Percentiles rank a stretch among this genome's conserved stretches.
Evolutionary conservation across 2,329 filamentous ascomycete genomes (phyloP).

Genomic region (Colletotrichum coccodes): DNA sequence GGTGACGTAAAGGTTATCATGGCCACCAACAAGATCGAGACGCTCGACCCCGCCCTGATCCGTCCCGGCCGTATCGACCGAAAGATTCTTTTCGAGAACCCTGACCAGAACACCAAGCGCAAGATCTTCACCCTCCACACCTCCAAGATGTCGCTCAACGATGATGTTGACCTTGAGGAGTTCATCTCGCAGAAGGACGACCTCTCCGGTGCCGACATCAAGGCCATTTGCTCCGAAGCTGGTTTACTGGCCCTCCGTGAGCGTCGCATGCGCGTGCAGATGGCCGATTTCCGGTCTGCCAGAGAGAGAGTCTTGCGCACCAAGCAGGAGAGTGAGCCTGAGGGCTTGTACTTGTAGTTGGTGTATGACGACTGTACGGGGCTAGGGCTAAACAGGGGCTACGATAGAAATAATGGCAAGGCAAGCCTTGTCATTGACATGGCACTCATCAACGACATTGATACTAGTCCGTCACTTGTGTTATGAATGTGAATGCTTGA

Average conservation of each 20-base stretch:
- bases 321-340: slow-evolving; percentile 97
- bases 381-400: slow-evolving; percentile 4
- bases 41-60: slow-evolving; percentile 93
- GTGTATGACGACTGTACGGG: slow-evolving; percentile 19
- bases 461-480: background rate
- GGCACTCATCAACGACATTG: slow-evolving; percentile 3
- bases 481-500: background rate
- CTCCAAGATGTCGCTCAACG: slow-evolving; percentile 96
- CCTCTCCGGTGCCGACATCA: slow-evolving; percentile 95
- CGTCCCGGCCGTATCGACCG: slow-evolving; percentile 97
- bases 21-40: slow-evolving; percentile 99
- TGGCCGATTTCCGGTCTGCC: slow-evolving; percentile 95
- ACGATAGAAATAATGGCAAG: slow-evolving; percentile 31
- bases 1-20: slow-evolving; percentile 99
- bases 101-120: slow-evolving; percentile 86
- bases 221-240: slow-evolving; percentile 97
- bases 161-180: slow-evolving; percentile 98
- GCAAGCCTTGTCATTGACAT: slow-evolving; percentile 12
- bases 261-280: slow-evolving; percentile 97
- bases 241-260: slow-evolving; percentile 94
- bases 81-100: slow-evolving; percentile 84
- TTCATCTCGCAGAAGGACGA: slow-evolving; percentile 99
- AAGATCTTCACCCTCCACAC: slow-evolving; percentile 99
- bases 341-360: slow-evolving; percentile 94
- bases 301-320: slow-evolving; percentile 96